Evolutionary conservation across 2,329 filamentous ascomycete species (phyloP).

Genomic region (Gremmenia infestans): DNA sequence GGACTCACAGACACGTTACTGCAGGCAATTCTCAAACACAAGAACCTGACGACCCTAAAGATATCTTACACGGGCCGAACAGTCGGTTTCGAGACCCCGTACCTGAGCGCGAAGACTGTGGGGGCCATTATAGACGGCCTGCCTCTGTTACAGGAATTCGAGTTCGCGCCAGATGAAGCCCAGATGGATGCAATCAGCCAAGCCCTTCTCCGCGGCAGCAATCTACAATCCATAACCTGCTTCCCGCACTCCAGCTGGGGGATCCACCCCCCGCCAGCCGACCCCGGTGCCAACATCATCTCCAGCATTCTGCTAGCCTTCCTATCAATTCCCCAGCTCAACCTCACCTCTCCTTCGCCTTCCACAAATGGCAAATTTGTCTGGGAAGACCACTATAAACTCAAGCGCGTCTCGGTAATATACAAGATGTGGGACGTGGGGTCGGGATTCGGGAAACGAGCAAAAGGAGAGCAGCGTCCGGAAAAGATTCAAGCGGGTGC

Average conservation of each 20-base stretch:
- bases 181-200: background rate
- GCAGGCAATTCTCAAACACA: slow-evolving; percentile 2
- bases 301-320: background rate
- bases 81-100: background rate
- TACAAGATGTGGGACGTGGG: background rate
- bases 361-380: background rate
- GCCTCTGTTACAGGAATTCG: background rate
- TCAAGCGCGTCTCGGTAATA: background rate
- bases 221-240: background rate
- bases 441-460: slow-evolving; percentile 1
- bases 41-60: background rate
- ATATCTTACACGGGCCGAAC: background rate
- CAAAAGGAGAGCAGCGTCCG: background rate
- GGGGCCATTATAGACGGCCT: background rate
- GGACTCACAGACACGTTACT: background rate
- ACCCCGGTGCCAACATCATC: background rate
- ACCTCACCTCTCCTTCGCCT: background rate
- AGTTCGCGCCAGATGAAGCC: background rate
- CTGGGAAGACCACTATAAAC: slow-evolving; percentile 4
- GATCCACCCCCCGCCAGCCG: background rate
- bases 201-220: background rate
- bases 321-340: background rate
- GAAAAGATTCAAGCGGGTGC: background rate
- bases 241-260: slow-evolving; percentile 1
- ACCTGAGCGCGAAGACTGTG: background rate